Evolutionary conservation across 306 rosid species (phyloP), one percentile per base, ranked within the genome.

Genomic region (Rosa rugosa): DNA sequence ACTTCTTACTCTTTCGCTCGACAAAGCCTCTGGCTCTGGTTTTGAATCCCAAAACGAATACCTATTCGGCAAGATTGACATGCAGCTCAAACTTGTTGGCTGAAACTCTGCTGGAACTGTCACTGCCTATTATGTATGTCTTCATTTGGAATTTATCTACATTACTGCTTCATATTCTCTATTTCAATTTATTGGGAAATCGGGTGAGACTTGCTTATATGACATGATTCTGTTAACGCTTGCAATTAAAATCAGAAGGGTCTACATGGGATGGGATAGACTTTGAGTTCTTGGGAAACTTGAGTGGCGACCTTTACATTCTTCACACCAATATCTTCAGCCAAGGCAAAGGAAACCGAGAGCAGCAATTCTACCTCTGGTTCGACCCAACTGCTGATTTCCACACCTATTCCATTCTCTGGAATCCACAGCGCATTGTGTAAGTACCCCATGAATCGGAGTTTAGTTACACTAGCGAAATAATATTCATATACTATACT

Each of bases 221-320:
- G 66, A 42, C 36, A 31, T 31, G 36, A 31, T 31, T 31, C 2
- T 31, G 36, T 31, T 31, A 31, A 31, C 36, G 3, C 7, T 40
- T 64, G 66, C 82, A 90, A 93, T 74, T 92, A 11, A 86, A 88
- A 11, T 90, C 97, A 17, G 82, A 90, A 25, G 90, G 95, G 4
- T 75, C 97, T 40, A 82, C 69, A 0, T 92, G 91, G 95, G 95
- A 92, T n/a, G 95, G 90, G 57, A 89, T 92, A 51, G 97, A 90
- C 56, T 88, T 87, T 51, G 95, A 92, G 71, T 92, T 92, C 65
- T 84, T 92, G 80, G 93, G 95, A 4, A 91, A 91, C 71, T 22
- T 91, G 34, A 91, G 88, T 41, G 97, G 94, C 1, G 91, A 91
- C 31, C 97, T 94, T 1, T 91, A 88, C 77, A 91, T 89, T 27